Evolutionary conservation across 78 protist genomes (phyloP).

Genomic region (Dictyostelium purpureum): DNA sequence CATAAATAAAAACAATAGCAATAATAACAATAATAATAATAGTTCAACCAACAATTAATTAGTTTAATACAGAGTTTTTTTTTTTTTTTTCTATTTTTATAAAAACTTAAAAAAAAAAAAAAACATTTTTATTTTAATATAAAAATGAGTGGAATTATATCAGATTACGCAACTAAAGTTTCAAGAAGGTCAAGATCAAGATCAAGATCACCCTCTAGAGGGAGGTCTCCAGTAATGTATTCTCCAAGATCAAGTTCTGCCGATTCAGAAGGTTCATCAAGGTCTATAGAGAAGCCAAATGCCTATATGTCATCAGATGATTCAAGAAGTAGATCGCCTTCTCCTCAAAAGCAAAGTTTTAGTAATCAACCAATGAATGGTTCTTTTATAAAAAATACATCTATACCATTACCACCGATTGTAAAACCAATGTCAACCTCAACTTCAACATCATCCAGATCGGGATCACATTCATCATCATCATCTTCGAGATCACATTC

Average conservation of each 20-base stretch:
- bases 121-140: too few relatives aligned
- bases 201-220: conserved; percentile 12
- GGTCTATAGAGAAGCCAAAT: background rate
- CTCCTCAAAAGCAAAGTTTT: background rate
- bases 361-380: conserved; percentile 11
- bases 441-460: background rate
- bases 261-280: background rate
- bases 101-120: too few relatives aligned
- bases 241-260: background rate
- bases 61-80: too few relatives aligned
- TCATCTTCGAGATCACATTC: background rate
- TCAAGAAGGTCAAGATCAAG: conserved; percentile 24
- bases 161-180: too few relatives aligned
- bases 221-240: background rate
- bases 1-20: too few relatives aligned
- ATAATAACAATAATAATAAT: too few relatives aligned
- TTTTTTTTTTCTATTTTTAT: too few relatives aligned
- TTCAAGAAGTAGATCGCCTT: background rate
- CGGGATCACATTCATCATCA: background rate
- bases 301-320: background rate
- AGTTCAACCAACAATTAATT: too few relatives aligned
- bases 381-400: background rate
- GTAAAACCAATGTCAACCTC: background rate
- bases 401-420: background rate
- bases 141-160: too few relatives aligned